Evolutionary conservation across 2,329 filamentous ascomycete genomes (phyloP).

Genomic region (Elsinoe necatrix): DNA sequence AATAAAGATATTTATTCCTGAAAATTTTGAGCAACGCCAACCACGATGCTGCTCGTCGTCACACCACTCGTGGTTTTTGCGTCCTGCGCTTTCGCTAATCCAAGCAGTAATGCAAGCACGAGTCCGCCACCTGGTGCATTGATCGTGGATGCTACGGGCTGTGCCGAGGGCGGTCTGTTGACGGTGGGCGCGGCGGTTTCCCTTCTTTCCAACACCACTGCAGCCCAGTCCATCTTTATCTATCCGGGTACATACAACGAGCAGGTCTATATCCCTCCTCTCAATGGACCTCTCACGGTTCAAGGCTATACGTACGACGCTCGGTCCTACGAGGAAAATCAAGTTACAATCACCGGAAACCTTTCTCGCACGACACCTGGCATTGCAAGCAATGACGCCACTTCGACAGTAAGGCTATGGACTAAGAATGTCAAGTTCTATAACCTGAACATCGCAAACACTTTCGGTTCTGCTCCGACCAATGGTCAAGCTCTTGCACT

Average conservation of each 20-base stretch:
- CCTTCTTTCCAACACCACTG: background rate
- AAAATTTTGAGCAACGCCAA: background rate
- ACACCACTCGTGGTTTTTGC: background rate
- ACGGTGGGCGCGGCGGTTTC: background rate
- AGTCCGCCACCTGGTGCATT: background rate
- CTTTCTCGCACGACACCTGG: constrained; percentile 29
- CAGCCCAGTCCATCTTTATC: constrained; percentile 29
- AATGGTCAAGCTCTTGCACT: constrained; percentile 28
- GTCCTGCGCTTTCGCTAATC: background rate
- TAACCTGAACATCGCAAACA: constrained; percentile 27
- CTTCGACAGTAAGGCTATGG: constrained; percentile 37
- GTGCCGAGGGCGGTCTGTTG: background rate
- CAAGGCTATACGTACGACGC: constrained; percentile 27
- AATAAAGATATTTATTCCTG: background rate
- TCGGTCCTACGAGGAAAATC: constrained; percentile 30
- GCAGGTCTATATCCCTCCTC: constrained; percentile 33
- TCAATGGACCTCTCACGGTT: constrained; percentile 29
- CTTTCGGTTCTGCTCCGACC: constrained; percentile 19
- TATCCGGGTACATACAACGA: constrained; percentile 34
- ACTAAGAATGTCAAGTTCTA: constrained; percentile 28
- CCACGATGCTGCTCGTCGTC: background rate
- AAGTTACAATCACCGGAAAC: constrained; percentile 30
- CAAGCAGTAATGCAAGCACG: background rate
- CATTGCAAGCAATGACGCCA: constrained; percentile 33
- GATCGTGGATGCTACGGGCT: background rate